These are phyloP conservation scores for Gracilariopsis chorda DNA, from an alignment of 23 red algal genomes.

Conservation along the genomic window DNA sequence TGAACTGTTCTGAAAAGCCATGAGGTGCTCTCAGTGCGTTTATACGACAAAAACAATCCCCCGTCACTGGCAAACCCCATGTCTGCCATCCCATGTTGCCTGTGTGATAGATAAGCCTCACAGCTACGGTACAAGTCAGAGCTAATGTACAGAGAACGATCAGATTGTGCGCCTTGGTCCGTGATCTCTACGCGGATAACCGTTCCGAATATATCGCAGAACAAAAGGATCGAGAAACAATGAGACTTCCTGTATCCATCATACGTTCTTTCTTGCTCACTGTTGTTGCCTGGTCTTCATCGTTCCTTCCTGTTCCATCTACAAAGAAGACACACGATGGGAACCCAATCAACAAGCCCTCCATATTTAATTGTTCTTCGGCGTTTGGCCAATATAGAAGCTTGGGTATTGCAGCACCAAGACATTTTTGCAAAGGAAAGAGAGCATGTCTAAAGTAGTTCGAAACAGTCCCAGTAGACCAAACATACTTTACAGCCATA, in stretches of 20 bases:
- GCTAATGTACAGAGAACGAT: neutral
- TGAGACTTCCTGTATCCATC: constrained; percentile 20
- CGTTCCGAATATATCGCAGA: constrained; percentile 3
- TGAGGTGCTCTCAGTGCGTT: constrained; percentile 13
- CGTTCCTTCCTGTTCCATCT: constrained; percentile 9
- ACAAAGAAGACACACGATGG: neutral
- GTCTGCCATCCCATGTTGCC: constrained; percentile 27
- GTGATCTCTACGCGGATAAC: constrained; percentile 8
- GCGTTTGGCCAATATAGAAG: too few species aligned
- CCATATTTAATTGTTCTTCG: too few species aligned
- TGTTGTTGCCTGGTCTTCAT: neutral
- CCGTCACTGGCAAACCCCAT: constrained; percentile 13
- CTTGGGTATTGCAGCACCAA: too few species aligned
- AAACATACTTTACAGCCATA: too few species aligned
- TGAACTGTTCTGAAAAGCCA: neutral
- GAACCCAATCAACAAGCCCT: neutral
- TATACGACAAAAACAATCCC: neutral
- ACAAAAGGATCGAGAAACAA: neutral
- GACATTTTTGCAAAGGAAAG: too few species aligned
- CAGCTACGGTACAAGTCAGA: neutral
- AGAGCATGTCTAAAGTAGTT: too few species aligned
- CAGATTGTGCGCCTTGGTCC: neutral
- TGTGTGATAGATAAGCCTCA: neutral
- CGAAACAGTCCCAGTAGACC: too few species aligned
- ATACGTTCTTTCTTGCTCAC: constrained; percentile 15